Base-by-base conservation (phyloP, 768 basidiomycete species). In the Serendipita sp. region DNA sequence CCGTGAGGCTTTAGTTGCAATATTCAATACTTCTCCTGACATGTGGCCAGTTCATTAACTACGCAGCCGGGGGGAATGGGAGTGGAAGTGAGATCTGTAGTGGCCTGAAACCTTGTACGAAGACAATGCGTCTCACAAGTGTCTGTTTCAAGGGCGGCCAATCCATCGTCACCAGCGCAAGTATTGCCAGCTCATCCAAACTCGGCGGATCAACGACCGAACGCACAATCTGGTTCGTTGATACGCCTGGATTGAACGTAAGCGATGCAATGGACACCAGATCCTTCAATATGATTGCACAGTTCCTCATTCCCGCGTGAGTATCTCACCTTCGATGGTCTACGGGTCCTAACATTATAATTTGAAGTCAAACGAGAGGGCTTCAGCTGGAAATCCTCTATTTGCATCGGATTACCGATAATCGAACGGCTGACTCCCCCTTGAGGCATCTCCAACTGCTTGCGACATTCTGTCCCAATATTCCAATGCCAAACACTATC, bases 201-300 rank as follows among this genome's bases (percentile, higher is more conserved):
- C 23, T 23, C 23, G 23, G 23, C 23, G 23, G 23, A 23, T 23
- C 23, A 23, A 23, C 23, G 23, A 23, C 23, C 23, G 23, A 23
- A 23, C 23, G 23, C 23, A 23, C 23, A 23, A 23, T 23, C 23
- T 23, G 23, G 23, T 65, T 71, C 3, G 67, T 71, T 30, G 71
- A 71, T 51, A 70, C 70, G 3, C 68, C 70, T 38, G 70, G 70
- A 13, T 71, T 69, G 46, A 70, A 70, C 36, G 70, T 69, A 65
- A 68, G 70, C 3, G 64, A 60, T 18, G 66, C 56, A 3, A 66
- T 67, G 3, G 70, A 71, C 41, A 67, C 67, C 10, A 68, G 69
- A 16, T 69, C 69, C 44, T 65, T 72, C n/a, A 65, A 66, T 7
- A 65, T 65, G 38, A 71, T 72, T 30, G 44, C 66, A 18, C 13